Evolutionary conservation across 306 rosid genomes (phyloP), one percentile per base, ranked within the genome.

Genomic region (Styphnolobium japonicum): DNA sequence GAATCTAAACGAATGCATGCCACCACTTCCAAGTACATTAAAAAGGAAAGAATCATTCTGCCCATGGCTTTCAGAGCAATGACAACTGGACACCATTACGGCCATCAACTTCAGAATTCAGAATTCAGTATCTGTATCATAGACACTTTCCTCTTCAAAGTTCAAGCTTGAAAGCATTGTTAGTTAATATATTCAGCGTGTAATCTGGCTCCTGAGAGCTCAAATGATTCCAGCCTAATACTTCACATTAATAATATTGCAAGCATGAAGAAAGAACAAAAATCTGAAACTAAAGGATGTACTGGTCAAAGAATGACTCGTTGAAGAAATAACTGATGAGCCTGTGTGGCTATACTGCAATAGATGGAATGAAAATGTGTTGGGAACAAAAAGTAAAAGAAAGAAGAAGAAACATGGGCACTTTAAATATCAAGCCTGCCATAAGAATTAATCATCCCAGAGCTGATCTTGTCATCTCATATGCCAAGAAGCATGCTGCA

Each of bases 401-500:
- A 23, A 22, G 55, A 9, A 33, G 21, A 70, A 53, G n/a, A 39
- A 73, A 68, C 21, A 60, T 29, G 71, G 55, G 71, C 14, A 72
- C n/a, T 56, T 40, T 77, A 64, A 29, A 43, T 5, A 5, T 3
- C 15, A 67, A 75, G 29, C 60, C 9, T 64, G 40, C 27, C 16
- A 25, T 37, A 57, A 49, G 63, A 84, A 67, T 3, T 10, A 62
- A 40, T 88, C 88, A 91, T 65, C 88, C 93, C 69, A 96, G 78
- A 83, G 94, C 90, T 23, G 99, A 93, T 84, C 88, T 89, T 40
- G 99, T 88, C 78, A 96, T 83, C 83, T 93, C 98, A 75, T 96
- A 96, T 10, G 94, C 99, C 90, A 93, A 90, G 91, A 96, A 96
- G 67, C 99, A 93, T 19, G 99, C 99, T 14, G 97, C 98, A 85